A percentile compares a stretch with the other conserved stretches of the same genome.
phyloP scores from a whole-genome alignment of 495 filamentous ascomycete species.

The Usnea hakonensis region DNA sequence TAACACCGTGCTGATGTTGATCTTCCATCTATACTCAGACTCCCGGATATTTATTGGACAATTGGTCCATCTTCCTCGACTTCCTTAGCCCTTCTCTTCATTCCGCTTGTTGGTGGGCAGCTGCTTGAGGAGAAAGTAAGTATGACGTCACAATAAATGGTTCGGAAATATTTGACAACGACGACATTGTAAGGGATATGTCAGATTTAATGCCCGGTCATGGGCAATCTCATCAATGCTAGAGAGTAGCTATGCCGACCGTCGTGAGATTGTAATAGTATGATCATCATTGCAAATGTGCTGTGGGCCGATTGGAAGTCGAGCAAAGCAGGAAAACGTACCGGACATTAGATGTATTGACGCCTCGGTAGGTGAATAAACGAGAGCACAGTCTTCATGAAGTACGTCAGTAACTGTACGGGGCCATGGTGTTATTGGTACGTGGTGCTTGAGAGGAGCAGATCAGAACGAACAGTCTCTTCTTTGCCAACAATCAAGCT shows the following conservation, averaged over 20 bases:
- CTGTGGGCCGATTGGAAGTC: not conserved
- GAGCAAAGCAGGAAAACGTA: not conserved
- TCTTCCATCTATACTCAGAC: not conserved
- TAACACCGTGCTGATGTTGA: not conserved
- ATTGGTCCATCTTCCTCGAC: constrained; percentile 1
- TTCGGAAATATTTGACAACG: constrained; percentile 7
- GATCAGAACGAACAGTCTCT: constrained; percentile 46
- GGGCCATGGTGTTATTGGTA: not conserved
- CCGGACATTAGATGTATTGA: not conserved
- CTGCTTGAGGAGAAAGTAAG: constrained; percentile 13
- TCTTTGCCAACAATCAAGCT: constrained; percentile 38
- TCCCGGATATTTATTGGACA: not conserved
- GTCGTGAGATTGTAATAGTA: constrained; percentile 77
- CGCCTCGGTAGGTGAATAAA: not conserved
- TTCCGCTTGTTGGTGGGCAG: constrained; percentile 9
- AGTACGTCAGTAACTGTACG: constrained; percentile 24
- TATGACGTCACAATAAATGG: constrained; percentile 17
- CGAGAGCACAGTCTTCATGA: constrained; percentile 5
- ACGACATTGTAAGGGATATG: constrained; percentile 18
- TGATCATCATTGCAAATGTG: constrained; percentile 62
- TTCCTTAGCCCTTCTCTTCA: constrained; percentile 15
- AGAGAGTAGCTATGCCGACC: constrained; percentile 83
- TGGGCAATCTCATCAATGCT: constrained; percentile 86
- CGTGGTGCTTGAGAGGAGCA: not conserved
- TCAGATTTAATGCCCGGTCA: constrained; percentile 77